Percentiles rank a stretch among this genome's conserved stretches.
These are phyloP conservation scores for Yamadazyma pseudoaaseri DNA, from an alignment of 1,139 yeast species.

Conservation along the genomic window DNA sequence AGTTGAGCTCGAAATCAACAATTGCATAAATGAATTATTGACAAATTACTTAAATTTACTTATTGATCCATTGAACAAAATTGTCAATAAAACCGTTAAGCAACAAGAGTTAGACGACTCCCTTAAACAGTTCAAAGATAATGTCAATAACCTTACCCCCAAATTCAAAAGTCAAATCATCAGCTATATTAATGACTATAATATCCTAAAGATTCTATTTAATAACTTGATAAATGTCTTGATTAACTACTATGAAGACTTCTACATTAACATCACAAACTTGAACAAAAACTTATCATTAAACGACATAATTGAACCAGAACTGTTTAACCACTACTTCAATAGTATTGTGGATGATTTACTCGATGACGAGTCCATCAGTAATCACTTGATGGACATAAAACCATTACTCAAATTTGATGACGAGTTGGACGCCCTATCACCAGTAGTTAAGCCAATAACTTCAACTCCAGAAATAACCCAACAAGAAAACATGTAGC, in stretches of 20 bases:
- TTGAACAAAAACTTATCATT: constrained; percentile 13
- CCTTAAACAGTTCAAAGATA: constrained; percentile 41
- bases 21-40: constrained; percentile 63
- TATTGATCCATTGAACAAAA: constrained; percentile 26
- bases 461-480: not conserved
- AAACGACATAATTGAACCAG: constrained; percentile 52
- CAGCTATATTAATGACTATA: constrained; percentile 41
- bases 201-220: constrained; percentile 31
- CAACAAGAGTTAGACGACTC: constrained; percentile 24
- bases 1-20: constrained; percentile 69
- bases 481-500: not conserved
- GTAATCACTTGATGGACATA: constrained; percentile 14
- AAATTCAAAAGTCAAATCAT: constrained; percentile 51
- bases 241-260: constrained; percentile 32
- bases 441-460: not conserved
- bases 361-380: constrained; percentile 12
- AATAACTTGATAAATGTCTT: constrained; percentile 31
- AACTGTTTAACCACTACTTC: constrained; percentile 47
- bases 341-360: constrained; percentile 21
- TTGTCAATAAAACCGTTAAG: not conserved
- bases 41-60: constrained; percentile 37
- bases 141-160: constrained; percentile 53
- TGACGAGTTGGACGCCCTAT: constrained; percentile 10
- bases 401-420: constrained; percentile 17
- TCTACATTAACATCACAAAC: constrained; percentile 21